A percentile compares a stretch with the other conserved stretches of the same genome.
phyloP scores from a whole-genome alignment of 495 filamentous ascomycete species.

The Darksidea phi region DNA sequence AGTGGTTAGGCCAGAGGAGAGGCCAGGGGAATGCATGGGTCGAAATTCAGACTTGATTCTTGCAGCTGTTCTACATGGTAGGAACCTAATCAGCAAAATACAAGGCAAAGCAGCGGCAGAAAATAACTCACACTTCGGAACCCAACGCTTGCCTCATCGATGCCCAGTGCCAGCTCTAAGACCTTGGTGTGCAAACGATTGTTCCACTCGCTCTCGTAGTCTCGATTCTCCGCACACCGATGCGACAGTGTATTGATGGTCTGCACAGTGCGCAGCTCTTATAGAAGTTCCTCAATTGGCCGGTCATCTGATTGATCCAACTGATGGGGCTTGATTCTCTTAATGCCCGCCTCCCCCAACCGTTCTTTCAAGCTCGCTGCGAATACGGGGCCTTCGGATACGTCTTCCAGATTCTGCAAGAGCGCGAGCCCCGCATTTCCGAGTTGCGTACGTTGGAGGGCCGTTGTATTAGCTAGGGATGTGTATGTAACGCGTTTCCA shows the following conservation, averaged over 20 bases:
- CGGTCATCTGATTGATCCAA: conserved; percentile 5
- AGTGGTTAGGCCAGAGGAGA: no score
- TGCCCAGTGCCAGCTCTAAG: conserved; percentile 5
- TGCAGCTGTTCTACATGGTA: conserved; percentile 7
- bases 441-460: not conserved
- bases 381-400: conserved; percentile 1
- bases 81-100: not conserved
- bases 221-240: not conserved
- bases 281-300: conserved; percentile 6
- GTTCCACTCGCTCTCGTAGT: not conserved
- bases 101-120: not conserved
- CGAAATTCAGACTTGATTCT: conserved; percentile 4
- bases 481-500: not conserved
- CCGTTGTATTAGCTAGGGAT: not conserved
- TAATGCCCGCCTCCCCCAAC: conserved; percentile 3
- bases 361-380: conserved; percentile 4
- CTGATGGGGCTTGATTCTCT: conserved; percentile 1
- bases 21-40: not conserved
- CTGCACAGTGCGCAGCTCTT: conserved; percentile 8
- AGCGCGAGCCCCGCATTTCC: conserved; percentile 1
- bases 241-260: conserved; percentile 3
- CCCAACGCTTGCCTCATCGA: conserved; percentile 3
- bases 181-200: not conserved
- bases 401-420: conserved; percentile 10
- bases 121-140: conserved; percentile 7